phyloP scores from a whole-genome alignment of 345 rosid species.

The Anacardium occidentale region DNA sequence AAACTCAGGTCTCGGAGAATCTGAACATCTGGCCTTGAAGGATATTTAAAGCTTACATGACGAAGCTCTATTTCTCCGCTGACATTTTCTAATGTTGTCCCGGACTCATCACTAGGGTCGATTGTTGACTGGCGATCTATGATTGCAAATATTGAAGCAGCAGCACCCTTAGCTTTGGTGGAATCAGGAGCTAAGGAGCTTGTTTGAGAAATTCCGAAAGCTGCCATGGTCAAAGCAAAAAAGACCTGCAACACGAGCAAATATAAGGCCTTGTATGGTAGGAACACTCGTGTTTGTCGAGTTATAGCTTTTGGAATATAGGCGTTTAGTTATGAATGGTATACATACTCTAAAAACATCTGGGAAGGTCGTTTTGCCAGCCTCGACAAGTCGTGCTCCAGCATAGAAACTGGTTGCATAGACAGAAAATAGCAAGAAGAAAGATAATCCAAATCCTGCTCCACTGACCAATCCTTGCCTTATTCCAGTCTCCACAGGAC shows the following conservation, averaged over 20 bases:
- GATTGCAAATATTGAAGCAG: conserved; percentile 67
- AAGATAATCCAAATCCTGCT: conserved; percentile 61
- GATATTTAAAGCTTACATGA: conserved; percentile 71
- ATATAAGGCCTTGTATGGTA: background rate
- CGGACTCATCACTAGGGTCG: conserved; percentile 71
- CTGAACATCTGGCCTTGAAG: conserved; percentile 69
- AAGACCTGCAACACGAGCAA: conserved; percentile 45
- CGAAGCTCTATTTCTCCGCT: conserved; percentile 69
- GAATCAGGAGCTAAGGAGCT: conserved; percentile 71
- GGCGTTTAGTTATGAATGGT: background rate
- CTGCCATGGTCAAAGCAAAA: conserved; percentile 69
- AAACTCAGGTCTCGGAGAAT: conserved; percentile 63
- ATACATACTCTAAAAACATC: conserved; percentile 61
- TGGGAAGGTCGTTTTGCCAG: conserved; percentile 49
- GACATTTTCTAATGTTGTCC: conserved; percentile 43
- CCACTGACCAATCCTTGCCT: conserved; percentile 74
- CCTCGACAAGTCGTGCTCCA: conserved; percentile 64
- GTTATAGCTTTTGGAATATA: background rate
- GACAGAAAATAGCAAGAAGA: conserved; percentile 51
- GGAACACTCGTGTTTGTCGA: background rate
- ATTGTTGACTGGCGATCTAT: conserved; percentile 64
- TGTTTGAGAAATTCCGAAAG: conserved; percentile 61
- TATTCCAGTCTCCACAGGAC: conserved; percentile 66
- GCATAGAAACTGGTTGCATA: conserved; percentile 72
- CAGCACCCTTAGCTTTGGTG: conserved; percentile 52